Conservation (phyloP, 2,329 filamentous ascomycete genomes). For the Fusarium chlamydosporum region DNA sequence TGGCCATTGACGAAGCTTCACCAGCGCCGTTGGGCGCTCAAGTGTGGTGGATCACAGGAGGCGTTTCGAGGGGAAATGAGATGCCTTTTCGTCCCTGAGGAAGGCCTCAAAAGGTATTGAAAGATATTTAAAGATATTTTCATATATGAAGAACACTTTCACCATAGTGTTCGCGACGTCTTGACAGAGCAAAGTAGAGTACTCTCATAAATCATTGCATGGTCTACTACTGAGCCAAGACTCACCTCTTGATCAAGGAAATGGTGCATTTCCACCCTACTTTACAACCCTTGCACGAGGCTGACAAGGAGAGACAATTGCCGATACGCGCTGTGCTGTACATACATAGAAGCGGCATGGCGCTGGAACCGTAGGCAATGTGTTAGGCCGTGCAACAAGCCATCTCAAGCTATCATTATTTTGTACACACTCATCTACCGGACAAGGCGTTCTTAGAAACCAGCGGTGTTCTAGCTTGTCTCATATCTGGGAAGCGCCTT, state of each 20-base stretch:
- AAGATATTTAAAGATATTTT: not conserved
- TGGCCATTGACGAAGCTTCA: constrained; percentile 28
- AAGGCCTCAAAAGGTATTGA: not conserved
- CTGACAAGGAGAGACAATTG: constrained; percentile 10
- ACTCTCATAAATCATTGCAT: not conserved
- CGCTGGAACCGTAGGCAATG: constrained; percentile 1
- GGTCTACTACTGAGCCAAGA: not conserved
- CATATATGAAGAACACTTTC: too few species aligned
- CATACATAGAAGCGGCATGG: constrained; percentile 1
- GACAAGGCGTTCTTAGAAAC: constrained; percentile 11
- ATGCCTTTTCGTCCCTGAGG: not conserved
- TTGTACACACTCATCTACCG: not conserved
- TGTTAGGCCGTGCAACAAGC: constrained; percentile 18
- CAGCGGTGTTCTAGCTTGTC: not conserved
- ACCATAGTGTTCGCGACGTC: not conserved
- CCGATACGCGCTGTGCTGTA: not conserved
- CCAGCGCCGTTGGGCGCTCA: constrained; percentile 30
- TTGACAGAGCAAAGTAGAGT: not conserved
- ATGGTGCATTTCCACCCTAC: constrained; percentile 8
- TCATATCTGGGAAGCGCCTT: not conserved
- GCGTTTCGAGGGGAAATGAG: constrained; percentile 2
- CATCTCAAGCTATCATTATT: constrained; percentile 12
- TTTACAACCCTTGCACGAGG: constrained; percentile 10
- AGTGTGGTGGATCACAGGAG: constrained; percentile 29
- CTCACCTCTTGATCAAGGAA: constrained; percentile 1